Base-by-base conservation (phyloP, 306 rosid genomes). In the Oxytropis ochrocephala region DNA sequence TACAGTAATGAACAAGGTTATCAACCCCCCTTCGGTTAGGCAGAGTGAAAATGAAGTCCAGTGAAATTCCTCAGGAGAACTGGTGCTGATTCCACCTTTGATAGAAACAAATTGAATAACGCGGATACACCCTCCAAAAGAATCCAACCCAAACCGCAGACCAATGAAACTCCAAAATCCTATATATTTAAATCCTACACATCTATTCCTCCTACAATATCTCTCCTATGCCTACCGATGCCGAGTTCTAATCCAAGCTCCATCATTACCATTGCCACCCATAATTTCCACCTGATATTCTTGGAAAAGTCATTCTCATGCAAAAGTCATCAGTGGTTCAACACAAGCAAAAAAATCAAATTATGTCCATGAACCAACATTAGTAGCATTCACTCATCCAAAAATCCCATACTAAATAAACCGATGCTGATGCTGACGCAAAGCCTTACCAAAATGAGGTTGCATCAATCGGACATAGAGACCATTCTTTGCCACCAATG, bases 381-480 rank as follows among this genome's bases (percentile, higher is more conserved):
- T 58, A 55, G 80, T 43, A 50, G 62, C 79, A 64, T 79, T 50
- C 38, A 39, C 62, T 75, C 64, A 29, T 67, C 72, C 44, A 27
- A 63, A 38, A 33, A 54, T 57, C 69, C 71, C 75, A 38, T 61
- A 68, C 85, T 86, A 95, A 47, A 85, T 70, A 64, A 89, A 86
- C 49, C 99, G 91, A 73, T 91, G 95, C 73, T 84, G 99, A 29
- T 91, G 95, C 75, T 84, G 99, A 29, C 97, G 99, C 82, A 95
- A 59, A 57, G 85, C 96, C 86, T 91, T 95, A 44, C 96, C 99
- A 39, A 89, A 91, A 82, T 95, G 99, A 48, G 99, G 99, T 80
- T 95, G 99, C 97, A 89, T 95, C 82, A 95, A 85, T 41, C 92
- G 88, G 65, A 89, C 97, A 54, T 95, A 95, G 16, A 95, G 85